Evolutionary conservation across 306 rosid genomes (phyloP).

Genomic region (Lagenaria siceraria): DNA sequence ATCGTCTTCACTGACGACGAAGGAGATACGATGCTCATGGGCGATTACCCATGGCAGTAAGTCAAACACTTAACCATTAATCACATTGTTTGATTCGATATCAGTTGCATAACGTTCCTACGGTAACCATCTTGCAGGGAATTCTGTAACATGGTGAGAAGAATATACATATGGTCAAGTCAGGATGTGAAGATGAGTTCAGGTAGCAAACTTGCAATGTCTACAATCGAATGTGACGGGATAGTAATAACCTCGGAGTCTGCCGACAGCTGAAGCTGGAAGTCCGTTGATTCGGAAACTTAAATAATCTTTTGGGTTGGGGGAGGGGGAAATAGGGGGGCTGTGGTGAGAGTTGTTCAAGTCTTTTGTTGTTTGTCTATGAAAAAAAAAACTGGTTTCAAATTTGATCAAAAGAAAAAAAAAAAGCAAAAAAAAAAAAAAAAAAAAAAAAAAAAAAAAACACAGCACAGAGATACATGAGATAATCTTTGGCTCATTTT

Average conservation of each 20-base stretch:
- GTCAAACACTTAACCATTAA: conserved; percentile 14
- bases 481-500: neutral
- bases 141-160: conserved; percentile 76
- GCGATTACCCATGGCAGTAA: conserved; percentile 89
- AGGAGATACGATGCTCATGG: conserved; percentile 86
- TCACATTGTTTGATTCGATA: neutral
- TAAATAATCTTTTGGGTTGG: neutral
- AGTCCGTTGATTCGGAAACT: neutral
- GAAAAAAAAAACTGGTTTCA: conserved; percentile 23
- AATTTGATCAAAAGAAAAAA: conserved; percentile 21
- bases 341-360: neutral
- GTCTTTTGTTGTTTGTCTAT: conserved; percentile 15
- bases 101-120: neutral
- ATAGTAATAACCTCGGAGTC: conserved; percentile 45
- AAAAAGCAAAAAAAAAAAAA: neutral
- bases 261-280: conserved; percentile 33
- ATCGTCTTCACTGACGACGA: conserved; percentile 81
- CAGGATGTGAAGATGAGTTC: conserved; percentile 67
- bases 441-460: neutral
- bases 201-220: conserved; percentile 41
- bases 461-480: neutral
- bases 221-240: conserved; percentile 59
- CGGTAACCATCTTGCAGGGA: conserved; percentile 38
- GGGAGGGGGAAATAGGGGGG: neutral
- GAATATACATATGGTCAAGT: conserved; percentile 77